A percentile compares a stretch with the other conserved stretches of the same genome.
These are phyloP conservation scores for Mrakia blollopis DNA, from an alignment of 768 basidiomycete genomes.

Conservation along the genomic window DNA sequence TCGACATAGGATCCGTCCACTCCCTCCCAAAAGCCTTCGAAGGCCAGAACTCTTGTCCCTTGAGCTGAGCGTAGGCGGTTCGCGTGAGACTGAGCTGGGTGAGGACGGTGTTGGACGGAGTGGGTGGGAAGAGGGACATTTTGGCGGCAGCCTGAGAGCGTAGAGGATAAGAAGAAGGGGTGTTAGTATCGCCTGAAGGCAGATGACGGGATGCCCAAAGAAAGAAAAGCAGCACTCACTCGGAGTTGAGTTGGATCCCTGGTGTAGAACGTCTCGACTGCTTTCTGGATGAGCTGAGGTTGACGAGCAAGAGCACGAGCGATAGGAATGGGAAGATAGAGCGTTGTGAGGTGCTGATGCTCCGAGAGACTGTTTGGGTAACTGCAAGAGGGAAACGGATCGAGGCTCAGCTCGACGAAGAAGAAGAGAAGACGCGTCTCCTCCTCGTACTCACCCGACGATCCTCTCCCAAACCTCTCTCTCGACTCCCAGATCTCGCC, in stretches of 20 bases:
- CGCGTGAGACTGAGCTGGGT: slow-evolving; percentile 72
- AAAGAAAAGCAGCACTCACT: slow-evolving; percentile 51
- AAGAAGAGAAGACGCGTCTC: not conserved
- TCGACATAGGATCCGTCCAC: slow-evolving; percentile 35
- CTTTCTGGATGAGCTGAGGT: slow-evolving; percentile 72
- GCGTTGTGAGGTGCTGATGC: slow-evolving; percentile 72
- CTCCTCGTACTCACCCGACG: slow-evolving; percentile 50
- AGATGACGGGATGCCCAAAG: too few species aligned
- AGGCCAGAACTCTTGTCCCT: slow-evolving; percentile 86
- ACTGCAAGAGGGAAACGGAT: slow-evolving; percentile 44
- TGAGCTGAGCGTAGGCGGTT: slow-evolving; percentile 86
- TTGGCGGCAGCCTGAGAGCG: slow-evolving; percentile 66
- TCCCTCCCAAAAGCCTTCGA: slow-evolving; percentile 76
- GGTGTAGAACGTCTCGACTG: slow-evolving; percentile 90
- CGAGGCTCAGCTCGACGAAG: not conserved
- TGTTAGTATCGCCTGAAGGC: too few species aligned
- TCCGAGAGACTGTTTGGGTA: slow-evolving; percentile 63
- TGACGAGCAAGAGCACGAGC: slow-evolving; percentile 62
- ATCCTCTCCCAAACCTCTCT: slow-evolving; percentile 65
- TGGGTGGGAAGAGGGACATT: slow-evolving; percentile 84
- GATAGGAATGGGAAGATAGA: slow-evolving; percentile 72
- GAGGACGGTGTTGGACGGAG: slow-evolving; percentile 51
- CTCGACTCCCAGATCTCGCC: slow-evolving; percentile 58
- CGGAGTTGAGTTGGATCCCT: slow-evolving; percentile 85
- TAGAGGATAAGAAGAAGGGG: not conserved